Percentiles rank a stretch among this genome's conserved stretches.
Conservation (phyloP, 805 yeast species). For the Isabelozyma pseudorhagii region DNA sequence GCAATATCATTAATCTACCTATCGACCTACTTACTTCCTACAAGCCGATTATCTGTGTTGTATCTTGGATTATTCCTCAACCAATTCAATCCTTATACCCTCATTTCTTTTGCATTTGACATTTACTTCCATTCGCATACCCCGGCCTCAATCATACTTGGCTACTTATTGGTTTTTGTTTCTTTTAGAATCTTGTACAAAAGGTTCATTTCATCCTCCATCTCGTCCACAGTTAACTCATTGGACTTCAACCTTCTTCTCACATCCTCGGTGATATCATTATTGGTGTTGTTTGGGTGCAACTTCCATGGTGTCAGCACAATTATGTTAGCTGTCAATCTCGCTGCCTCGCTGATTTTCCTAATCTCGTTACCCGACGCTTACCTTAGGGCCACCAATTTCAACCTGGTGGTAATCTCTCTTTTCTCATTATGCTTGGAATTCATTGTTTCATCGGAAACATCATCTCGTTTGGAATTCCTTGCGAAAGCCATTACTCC, state of each 20-base stretch:
- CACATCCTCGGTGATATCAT: constrained; percentile 1
- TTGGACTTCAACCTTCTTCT: constrained; percentile 2
- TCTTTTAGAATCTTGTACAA: constrained; percentile 10
- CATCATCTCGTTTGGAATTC: constrained; percentile 3
- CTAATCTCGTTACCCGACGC: constrained; percentile 22
- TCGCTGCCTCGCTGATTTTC: constrained; percentile 21
- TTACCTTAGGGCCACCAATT: constrained; percentile 10
- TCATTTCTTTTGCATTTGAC: constrained; percentile 24
- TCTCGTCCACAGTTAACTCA: constrained; percentile 1
- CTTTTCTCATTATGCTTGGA: constrained; percentile 15
- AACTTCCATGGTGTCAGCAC: constrained; percentile 6
- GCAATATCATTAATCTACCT: constrained; percentile 18
- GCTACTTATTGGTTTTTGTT: constrained; percentile 14
- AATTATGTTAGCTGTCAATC: constrained; percentile 20
- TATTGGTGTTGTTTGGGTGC: constrained; percentile 1
- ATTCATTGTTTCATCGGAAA: constrained; percentile 14
- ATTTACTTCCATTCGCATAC: constrained; percentile 6
- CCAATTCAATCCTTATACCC: constrained; percentile 27
- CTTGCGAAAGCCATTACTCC: constrained; percentile 15
- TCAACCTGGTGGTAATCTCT: constrained; percentile 15
- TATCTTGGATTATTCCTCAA: constrained; percentile 27
- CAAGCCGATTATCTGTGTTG: constrained; percentile 21
- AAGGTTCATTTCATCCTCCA: constrained; percentile 5
- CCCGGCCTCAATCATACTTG: constrained; percentile 7
- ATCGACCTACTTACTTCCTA: constrained; percentile 20